Conservation (phyloP, 345 rosid species). For the Pistacia integerrima region DNA sequence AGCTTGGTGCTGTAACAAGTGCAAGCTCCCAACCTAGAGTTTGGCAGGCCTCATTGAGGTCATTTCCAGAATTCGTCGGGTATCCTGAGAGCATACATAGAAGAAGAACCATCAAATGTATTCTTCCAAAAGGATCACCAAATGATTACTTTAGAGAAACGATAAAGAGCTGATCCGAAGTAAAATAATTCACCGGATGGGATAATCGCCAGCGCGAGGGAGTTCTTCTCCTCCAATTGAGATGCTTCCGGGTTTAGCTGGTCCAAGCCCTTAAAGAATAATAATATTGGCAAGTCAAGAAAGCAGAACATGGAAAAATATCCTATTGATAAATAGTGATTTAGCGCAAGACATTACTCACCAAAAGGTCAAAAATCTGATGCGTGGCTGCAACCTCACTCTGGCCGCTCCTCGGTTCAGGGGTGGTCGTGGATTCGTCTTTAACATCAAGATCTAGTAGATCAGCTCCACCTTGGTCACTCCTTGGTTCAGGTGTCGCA, state of each 20-base stretch:
- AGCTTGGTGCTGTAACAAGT: slow-evolving; percentile 36
- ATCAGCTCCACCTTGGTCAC: background rate
- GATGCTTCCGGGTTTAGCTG: slow-evolving; percentile 24
- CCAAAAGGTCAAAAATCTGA: slow-evolving; percentile 30
- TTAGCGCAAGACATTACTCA: slow-evolving; percentile 11
- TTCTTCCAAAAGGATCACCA: background rate
- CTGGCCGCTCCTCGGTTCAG: background rate
- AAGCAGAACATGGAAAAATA: background rate
- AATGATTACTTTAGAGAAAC: background rate
- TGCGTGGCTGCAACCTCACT: slow-evolving; percentile 5
- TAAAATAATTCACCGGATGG: slow-evolving; percentile 21
- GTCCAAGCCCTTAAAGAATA: slow-evolving; percentile 28
- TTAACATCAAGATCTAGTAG: slow-evolving; percentile 2
- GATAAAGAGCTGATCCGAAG: background rate
- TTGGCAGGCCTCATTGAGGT: slow-evolving; percentile 6
- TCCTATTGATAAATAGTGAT: background rate
- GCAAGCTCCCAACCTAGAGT: slow-evolving; percentile 37
- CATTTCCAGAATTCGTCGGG: slow-evolving; percentile 11
- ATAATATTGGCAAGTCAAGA: slow-evolving; percentile 10
- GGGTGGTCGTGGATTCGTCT: background rate
- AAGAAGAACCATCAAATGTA: background rate
- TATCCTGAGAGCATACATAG: slow-evolving; percentile 4
- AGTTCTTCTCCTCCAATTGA: slow-evolving; percentile 22
- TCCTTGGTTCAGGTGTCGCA: background rate
- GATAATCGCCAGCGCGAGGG: slow-evolving; percentile 23